Evolutionary conservation across 2,329 filamentous ascomycete genomes (phyloP).

Genomic region (Podosphaera fusca): DNA sequence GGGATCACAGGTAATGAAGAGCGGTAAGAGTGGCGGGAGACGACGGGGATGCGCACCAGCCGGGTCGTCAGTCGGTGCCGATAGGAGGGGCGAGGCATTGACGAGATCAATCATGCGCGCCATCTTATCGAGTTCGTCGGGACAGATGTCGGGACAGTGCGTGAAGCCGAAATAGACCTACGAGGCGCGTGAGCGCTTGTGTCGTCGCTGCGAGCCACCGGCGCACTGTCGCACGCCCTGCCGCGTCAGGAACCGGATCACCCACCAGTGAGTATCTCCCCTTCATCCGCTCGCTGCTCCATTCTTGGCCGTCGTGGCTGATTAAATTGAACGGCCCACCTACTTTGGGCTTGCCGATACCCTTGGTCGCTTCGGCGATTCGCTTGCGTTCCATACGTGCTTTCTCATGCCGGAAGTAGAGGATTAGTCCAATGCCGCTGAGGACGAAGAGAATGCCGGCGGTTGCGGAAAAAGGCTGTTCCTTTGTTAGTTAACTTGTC

Average conservation of each 20-base stretch:
- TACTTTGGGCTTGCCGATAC: constrained; percentile 78
- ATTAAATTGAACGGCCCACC: constrained; percentile 66
- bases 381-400: constrained; percentile 70
- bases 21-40: constrained; percentile 34
- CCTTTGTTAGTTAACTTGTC: not conserved
- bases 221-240: not conserved
- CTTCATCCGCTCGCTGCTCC: constrained; percentile 61
- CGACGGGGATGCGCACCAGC: constrained; percentile 14
- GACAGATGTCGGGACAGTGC: constrained; percentile 95
- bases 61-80: constrained; percentile 24
- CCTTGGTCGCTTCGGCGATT: constrained; percentile 78
- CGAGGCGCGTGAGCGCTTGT: not conserved
- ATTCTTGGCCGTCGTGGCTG: constrained; percentile 58
- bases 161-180: constrained; percentile 97
- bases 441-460: constrained; percentile 66
- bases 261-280: constrained; percentile 58
- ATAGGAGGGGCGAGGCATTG: constrained; percentile 18
- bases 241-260: not conserved
- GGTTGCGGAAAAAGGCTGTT: constrained; percentile 78
- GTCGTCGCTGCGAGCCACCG: no score
- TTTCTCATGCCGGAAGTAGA: constrained; percentile 91
- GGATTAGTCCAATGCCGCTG: constrained; percentile 53
- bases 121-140: constrained; percentile 98
- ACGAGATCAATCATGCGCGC: constrained; percentile 71
- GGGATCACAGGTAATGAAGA: constrained; percentile 93